Evolutionary conservation across 139 green algal species (phyloP).

Genomic region (Picochlorum sp.): DNA sequence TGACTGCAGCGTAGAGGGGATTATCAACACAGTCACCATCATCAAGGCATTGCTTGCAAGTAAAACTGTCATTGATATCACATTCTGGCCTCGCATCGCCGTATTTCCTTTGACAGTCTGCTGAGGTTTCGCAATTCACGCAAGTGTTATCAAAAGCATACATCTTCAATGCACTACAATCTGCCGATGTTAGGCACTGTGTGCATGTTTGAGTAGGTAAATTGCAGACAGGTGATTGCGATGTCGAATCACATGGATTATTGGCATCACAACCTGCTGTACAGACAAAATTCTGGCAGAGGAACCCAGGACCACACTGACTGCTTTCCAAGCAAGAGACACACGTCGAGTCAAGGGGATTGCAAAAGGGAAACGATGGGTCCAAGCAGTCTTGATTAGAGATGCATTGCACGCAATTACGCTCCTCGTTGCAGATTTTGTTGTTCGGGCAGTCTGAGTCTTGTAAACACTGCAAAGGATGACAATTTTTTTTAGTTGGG

Average conservation of each 20-base stretch:
- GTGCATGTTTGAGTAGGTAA: neutral
- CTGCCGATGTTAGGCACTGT: neutral
- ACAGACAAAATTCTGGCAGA: neutral
- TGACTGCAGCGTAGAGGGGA: neutral
- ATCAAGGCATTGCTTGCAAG: neutral
- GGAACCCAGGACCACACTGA: too few species aligned
- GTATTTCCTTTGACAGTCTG: neutral
- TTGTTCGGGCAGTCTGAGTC: neutral
- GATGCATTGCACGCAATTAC: too few species aligned
- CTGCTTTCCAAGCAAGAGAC: too few species aligned
- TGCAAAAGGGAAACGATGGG: too few species aligned
- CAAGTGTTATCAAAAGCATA: neutral
- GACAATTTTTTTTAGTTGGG: too few species aligned
- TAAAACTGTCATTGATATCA: neutral
- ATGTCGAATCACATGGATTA: neutral
- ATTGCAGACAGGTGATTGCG: neutral
- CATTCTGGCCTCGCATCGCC: neutral
- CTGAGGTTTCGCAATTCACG: neutral
- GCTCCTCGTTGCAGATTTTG: neutral
- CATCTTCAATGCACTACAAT: neutral
- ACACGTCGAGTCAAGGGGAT: too few species aligned
- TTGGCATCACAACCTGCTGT: neutral
- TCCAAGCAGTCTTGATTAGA: too few species aligned
- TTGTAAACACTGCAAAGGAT: neutral
- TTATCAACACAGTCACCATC: neutral